Percentiles rank a stretch among this genome's conserved stretches.
These are phyloP conservation scores for Pseudohalonectria lignicola DNA, from an alignment of 2,329 filamentous ascomycete species.

Conservation along the genomic window DNA sequence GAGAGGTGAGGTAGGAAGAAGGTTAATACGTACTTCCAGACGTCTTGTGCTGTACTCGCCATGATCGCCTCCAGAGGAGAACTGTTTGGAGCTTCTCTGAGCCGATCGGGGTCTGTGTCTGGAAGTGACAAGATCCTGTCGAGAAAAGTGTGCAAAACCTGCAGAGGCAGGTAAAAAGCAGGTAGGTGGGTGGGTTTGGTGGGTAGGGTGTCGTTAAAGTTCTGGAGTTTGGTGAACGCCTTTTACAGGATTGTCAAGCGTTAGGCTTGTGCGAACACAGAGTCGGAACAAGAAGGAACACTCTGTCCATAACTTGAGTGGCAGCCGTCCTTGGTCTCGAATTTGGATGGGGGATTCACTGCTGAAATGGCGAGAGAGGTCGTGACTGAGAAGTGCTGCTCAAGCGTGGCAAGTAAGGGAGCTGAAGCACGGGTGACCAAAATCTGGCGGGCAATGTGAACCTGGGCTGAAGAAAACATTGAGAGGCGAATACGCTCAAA, in stretches of 20 bases:
- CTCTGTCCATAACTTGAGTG: constrained; percentile 3
- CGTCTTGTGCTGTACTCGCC: not conserved
- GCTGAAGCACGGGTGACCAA: too few species aligned
- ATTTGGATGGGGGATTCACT: too few species aligned
- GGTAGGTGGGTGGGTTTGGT: not conserved
- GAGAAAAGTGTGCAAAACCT: not conserved
- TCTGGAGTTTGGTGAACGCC: not conserved
- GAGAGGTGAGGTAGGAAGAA: too few species aligned
- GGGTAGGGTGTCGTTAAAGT: not conserved
- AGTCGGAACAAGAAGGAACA: constrained; percentile 1
- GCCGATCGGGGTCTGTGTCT: not conserved
- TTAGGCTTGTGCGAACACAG: constrained; percentile 2
- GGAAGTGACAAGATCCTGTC: not conserved
- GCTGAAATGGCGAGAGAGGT: too few species aligned
- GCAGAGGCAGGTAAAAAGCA: not conserved
- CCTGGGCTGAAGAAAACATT: too few species aligned
- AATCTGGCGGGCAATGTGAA: too few species aligned
- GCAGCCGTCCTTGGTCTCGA: not conserved
- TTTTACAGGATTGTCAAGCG: constrained; percentile 1
- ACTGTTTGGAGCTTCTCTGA: too few species aligned
- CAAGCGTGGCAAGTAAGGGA: too few species aligned
- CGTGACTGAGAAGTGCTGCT: too few species aligned
- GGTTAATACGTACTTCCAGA: not conserved
- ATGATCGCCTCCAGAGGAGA: not conserved
- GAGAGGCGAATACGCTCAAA: too few species aligned